A percentile compares a stretch with the other conserved stretches of the same genome.
Conservation (phyloP, 495 filamentous ascomycete genomes). For the Neurospora sp. region DNA sequence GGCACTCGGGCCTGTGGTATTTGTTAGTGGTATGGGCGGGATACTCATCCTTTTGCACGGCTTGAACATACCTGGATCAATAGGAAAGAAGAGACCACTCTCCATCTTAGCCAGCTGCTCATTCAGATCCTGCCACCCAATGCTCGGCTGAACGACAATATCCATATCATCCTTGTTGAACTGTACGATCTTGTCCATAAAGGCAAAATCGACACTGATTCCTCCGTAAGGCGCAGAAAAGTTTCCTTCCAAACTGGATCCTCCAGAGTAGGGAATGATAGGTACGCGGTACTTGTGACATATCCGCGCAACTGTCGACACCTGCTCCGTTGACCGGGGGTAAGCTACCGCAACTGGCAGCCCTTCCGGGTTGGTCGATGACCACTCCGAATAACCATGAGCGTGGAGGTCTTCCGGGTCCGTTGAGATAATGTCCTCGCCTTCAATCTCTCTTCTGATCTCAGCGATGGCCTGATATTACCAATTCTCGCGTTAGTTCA, state of each 20-base stretch:
- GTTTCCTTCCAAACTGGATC: constrained; percentile 79
- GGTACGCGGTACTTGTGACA: constrained; percentile 78
- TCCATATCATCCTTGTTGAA: constrained; percentile 86
- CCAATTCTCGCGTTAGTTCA: neutral
- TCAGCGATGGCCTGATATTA: constrained; percentile 27
- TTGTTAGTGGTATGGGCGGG: constrained; percentile 4
- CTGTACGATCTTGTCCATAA: constrained; percentile 72
- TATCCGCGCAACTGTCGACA: constrained; percentile 66
- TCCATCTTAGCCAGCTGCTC: constrained; percentile 56
- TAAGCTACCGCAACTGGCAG: constrained; percentile 75
- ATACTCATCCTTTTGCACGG: too few relatives aligned
- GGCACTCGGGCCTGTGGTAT: constrained; percentile 42
- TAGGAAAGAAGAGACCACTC: constrained; percentile 78
- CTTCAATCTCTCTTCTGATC: constrained; percentile 53
- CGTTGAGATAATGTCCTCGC: constrained; percentile 60
- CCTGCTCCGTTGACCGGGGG: constrained; percentile 68
- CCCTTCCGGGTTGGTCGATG: constrained; percentile 65
- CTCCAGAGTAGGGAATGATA: constrained; percentile 81
- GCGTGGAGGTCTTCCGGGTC: constrained; percentile 70
- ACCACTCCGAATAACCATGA: constrained; percentile 90
- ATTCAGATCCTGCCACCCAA: constrained; percentile 88
- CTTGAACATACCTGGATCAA: constrained; percentile 54
- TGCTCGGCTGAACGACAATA: constrained; percentile 78
- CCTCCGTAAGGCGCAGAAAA: constrained; percentile 80
- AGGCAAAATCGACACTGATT: constrained; percentile 78